Evolutionary conservation across 1,139 yeast species (phyloP).

Genomic region (Hemisphaericaspora xylanilytica): DNA sequence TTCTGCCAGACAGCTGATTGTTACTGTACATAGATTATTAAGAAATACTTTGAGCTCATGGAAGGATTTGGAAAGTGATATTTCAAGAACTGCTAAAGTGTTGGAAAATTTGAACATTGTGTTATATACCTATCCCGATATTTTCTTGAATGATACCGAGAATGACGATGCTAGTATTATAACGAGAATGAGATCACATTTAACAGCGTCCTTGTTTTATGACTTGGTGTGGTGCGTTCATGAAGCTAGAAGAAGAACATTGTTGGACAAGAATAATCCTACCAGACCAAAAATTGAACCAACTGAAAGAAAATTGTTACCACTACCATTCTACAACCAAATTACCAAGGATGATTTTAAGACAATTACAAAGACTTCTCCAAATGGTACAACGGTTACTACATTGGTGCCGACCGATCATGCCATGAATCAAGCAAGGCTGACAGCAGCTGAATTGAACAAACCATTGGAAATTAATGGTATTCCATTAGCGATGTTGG

Average conservation of each 20-base stretch:
- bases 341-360: constrained; percentile 90
- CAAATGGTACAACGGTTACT: constrained; percentile 89
- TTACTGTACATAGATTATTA: constrained; percentile 83
- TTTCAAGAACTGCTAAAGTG: constrained; percentile 89
- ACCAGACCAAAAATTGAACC: constrained; percentile 1
- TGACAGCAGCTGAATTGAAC: constrained; percentile 54
- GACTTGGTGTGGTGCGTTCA: constrained; percentile 95
- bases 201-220: constrained; percentile 87
- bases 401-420: constrained; percentile 84
- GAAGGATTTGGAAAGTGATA: constrained; percentile 88
- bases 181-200: constrained; percentile 85
- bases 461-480: constrained; percentile 73
- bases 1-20: constrained; percentile 89
- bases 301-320: constrained; percentile 44
- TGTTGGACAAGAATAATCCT: constrained; percentile 41
- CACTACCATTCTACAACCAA: constrained; percentile 90
- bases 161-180: constrained; percentile 58
- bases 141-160: constrained; percentile 42
- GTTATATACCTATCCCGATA: constrained; percentile 81
- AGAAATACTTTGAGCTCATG: constrained; percentile 88
- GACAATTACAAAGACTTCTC: constrained; percentile 81
- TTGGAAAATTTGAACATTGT: constrained; percentile 87
- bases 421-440: constrained; percentile 59
- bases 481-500: constrained; percentile 75
- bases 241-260: constrained; percentile 80